Evolutionary conservation across 192 early-diverging fungal species (phyloP), one percentile per base, ranked within the genome.

Genomic region (Linnemannia elongata): DNA sequence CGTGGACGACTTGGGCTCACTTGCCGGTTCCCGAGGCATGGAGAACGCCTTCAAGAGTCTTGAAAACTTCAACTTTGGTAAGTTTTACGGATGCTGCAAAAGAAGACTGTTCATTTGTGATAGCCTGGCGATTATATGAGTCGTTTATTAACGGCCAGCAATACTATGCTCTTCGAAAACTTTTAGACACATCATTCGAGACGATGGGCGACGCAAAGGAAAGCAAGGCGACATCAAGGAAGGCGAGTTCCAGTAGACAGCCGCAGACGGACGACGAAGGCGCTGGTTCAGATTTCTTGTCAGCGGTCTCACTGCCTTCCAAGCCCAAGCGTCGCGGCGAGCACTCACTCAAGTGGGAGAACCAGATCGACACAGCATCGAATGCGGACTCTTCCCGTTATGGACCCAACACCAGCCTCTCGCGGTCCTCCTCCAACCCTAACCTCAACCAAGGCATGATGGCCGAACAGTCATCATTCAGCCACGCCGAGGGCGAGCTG

Each of bases 271-370:
- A 82, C 38, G 82, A 84, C 24, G 82, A 84, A n/a, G 66, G 57
- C 42, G 70, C 22, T 18, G 63, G 38, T 2, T 36, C 42, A 4
- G 66, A 80, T 22, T 77, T 74, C 47, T 49, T 86, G 54, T 72
- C 79, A 6, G 54, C 45, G 6, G 83, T 86, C 6, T 41, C 41
- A 9, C 42, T 81, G 17, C 80, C 85, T 2, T 87, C 80, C 7
- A 87, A 81, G 60, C 76, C 85, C 7, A 81, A 57, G 15, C 75
- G 72, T 8, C 74, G 66, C 41, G 85, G 85, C 5, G 79, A 81
- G 52, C 47, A 87, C 68, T 87, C 85, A 0, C 80, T 87, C 49
- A 81, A 81, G 38, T 87, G 85, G 85, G 85, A 87, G 54, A 74
- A 87, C 39, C 85, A 87, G 54, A n/a, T 57, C 1, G 85, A 87